Conservation (phyloP, 2,329 filamentous ascomycete genomes). For the Macrophomina phaseolina region DNA sequence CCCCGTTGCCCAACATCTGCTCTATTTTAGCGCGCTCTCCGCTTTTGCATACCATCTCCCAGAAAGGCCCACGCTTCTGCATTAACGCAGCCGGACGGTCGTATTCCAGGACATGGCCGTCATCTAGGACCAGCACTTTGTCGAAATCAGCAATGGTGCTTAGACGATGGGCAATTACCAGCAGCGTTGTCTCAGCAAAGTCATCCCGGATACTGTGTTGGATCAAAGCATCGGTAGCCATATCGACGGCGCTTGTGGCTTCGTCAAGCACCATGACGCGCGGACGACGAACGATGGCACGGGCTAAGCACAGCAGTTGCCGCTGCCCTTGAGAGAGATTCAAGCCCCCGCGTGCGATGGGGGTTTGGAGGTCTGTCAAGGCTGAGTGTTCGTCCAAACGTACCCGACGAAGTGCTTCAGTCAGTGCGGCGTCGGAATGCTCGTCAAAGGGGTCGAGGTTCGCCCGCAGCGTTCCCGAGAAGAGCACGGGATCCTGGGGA, state of each 20-base stretch:
- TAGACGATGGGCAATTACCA: conserved; percentile 63
- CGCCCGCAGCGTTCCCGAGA: conserved; percentile 49
- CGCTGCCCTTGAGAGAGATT: conserved; percentile 96
- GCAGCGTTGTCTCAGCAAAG: conserved; percentile 64
- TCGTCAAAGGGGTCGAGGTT: conserved; percentile 42
- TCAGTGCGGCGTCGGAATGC: conserved; percentile 29
- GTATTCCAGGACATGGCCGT: conserved; percentile 54
- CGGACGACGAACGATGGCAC: conserved; percentile 83
- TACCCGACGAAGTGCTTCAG: conserved; percentile 29
- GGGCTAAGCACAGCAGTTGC: conserved; percentile 91
- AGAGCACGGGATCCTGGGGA: conserved; percentile 61
- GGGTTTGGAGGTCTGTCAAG: background rate
- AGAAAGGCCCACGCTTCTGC: background rate
- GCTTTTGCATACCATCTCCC: background rate
- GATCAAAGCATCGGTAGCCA: conserved; percentile 62
- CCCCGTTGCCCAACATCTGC: background rate
- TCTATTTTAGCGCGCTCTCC: background rate
- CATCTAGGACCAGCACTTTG: conserved; percentile 58
- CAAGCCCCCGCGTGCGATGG: conserved; percentile 83
- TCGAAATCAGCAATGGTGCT: conserved; percentile 63
- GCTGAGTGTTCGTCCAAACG: conserved; percentile 55
- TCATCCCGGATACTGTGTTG: conserved; percentile 61
- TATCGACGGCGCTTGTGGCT: conserved; percentile 77
- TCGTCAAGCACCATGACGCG: conserved; percentile 98
- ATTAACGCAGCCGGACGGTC: background rate